Percentiles rank a stretch among this genome's conserved stretches.
phyloP scores from a whole-genome alignment of 257 asterid genomes.

The Solanum chmielewskii region DNA sequence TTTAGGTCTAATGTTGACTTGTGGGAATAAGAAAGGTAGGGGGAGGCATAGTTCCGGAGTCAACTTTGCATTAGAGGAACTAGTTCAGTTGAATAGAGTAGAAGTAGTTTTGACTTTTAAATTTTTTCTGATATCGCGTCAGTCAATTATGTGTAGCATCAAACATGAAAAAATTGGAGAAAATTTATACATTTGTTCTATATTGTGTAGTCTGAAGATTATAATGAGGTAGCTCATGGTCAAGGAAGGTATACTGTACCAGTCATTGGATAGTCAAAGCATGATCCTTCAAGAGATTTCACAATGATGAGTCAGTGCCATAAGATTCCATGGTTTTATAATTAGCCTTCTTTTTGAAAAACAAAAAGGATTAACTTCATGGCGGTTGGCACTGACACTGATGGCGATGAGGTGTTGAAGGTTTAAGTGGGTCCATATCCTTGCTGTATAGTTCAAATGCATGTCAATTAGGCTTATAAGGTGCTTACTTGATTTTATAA shows the following conservation, averaged over 20 bases:
- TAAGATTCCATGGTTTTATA: too few relatives aligned
- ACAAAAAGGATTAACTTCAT: not conserved
- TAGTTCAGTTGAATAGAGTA: not conserved
- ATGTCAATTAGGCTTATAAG: not conserved
- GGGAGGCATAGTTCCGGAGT: not conserved
- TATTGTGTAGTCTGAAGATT: not conserved
- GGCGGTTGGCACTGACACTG: not conserved
- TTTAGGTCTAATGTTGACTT: not conserved
- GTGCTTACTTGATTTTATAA: not conserved
- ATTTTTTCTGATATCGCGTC: not conserved
- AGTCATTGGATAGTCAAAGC: not conserved
- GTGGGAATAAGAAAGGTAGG: not conserved
- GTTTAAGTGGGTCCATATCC: not conserved
- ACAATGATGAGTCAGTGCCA: not conserved
- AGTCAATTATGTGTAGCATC: not conserved
- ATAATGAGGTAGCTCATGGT: not conserved
- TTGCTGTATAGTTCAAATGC: not conserved
- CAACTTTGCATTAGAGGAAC: not conserved
- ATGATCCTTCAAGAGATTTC: not conserved
- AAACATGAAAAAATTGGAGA: not conserved
- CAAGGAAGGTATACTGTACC: not conserved
- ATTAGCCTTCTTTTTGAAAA: not conserved
- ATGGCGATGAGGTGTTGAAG: not conserved
- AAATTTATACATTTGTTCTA: not conserved
- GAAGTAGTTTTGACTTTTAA: not conserved